Evolutionary conservation across 768 basidiomycete species (phyloP), one percentile per base, ranked within the genome.

Genomic region (Serendipita sp.): DNA sequence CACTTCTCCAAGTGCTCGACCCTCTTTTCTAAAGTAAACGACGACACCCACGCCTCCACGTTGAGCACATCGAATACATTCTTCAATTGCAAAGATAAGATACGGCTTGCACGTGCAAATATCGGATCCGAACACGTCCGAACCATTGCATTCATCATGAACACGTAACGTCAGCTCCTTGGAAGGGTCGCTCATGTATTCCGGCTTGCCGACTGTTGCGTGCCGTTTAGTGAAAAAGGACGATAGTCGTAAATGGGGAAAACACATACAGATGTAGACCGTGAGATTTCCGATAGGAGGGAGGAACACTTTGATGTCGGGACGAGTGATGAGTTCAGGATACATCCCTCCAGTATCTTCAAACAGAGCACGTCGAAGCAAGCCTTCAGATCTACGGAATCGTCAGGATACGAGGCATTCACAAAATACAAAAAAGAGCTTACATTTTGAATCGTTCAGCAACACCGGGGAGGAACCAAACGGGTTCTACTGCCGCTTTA

Each of bases 291-390:
- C 95, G 63, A 98, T 97, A 0, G 95, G 95, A 0, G 95, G 95
- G 0, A 97, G 78, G 79, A 96, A 97, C 22, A 93, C 81, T 71
- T 94, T 94, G 77, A 98, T 86, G 69, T 97, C 95, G 0, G 92
- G 88, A 22, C 93, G 83, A 3, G 95, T 97, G 69, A 98, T 85
- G 31, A 98, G 81, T 68, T 98, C 95, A 2, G 94, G 93, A 71
- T 90, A 92, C 87, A 90, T 91, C 69, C 92, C 91, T 67, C 90
- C 92, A 0, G 91, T 95, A 66, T 96, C 95, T 71, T 98, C 95
- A 67, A 97, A 98, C 41, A 98, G 77, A 0, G 90, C 86, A n/a
- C 95, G 79, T 20, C 95, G 83, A 2, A 98, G 81, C 0, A 91
- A 74, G 17, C 77, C 80, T 72, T 98, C 95, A 0, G 89, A 88